These are phyloP conservation scores for Beauveria caledonica DNA, from an alignment of 2,329 filamentous ascomycete species.

Conservation along the genomic window DNA sequence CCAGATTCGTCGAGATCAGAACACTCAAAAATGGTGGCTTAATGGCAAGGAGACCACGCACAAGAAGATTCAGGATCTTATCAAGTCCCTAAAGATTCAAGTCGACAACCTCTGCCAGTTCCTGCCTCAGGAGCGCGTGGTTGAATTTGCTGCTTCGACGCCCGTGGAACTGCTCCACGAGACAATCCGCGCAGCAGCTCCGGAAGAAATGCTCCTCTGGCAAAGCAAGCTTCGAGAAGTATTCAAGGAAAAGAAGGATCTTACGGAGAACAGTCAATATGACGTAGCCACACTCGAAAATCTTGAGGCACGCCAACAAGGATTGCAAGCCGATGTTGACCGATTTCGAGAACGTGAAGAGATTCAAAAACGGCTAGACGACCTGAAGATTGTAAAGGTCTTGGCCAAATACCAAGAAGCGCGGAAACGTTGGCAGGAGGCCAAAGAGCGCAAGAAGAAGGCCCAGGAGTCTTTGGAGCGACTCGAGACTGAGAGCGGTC, in stretches of 20 bases:
- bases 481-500: constrained; percentile 53
- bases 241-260: constrained; percentile 57
- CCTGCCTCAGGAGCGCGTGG: constrained; percentile 88
- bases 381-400: constrained; percentile 58
- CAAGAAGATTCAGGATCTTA: constrained; percentile 59
- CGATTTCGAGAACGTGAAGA: constrained; percentile 67
- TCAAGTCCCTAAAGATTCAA: constrained; percentile 72
- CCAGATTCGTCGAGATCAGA: constrained; percentile 73
- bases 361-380: constrained; percentile 54
- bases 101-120: constrained; percentile 98
- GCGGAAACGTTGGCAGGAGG: constrained; percentile 36
- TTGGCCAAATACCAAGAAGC: constrained; percentile 56
- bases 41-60: constrained; percentile 57
- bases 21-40: constrained; percentile 70
- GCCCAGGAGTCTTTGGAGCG: constrained; percentile 49
- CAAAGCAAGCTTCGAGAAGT: constrained; percentile 67
- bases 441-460: constrained; percentile 46
- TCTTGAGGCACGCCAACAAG: constrained; percentile 64
- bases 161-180: constrained; percentile 75
- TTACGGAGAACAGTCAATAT: constrained; percentile 48
- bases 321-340: constrained; percentile 74
- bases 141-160: constrained; percentile 80
- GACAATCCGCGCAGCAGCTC: constrained; percentile 82
- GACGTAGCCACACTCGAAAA: constrained; percentile 56
- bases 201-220: constrained; percentile 69